These are phyloP conservation scores for Trichocladium antarcticum DNA, from an alignment of 495 filamentous ascomycete genomes.

Conservation along the genomic window DNA sequence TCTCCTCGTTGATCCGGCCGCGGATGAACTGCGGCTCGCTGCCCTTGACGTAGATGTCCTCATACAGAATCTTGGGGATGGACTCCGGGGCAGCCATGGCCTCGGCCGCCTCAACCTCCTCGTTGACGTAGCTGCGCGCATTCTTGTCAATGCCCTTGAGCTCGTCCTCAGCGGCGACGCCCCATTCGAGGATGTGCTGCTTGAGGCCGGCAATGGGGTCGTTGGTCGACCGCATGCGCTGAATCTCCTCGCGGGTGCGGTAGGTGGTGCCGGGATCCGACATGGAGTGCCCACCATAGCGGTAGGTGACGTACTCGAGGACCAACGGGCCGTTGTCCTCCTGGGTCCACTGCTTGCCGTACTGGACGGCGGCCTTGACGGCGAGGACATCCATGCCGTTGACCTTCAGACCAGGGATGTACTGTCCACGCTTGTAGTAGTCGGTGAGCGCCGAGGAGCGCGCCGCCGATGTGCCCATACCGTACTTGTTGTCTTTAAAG, in stretches of 20 bases:
- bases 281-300: slow-evolving; percentile 98
- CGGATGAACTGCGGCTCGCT: slow-evolving; percentile 84
- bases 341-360: slow-evolving; percentile 74
- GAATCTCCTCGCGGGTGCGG: slow-evolving; percentile 97
- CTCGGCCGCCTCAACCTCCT: slow-evolving; percentile 85
- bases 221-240: slow-evolving; percentile 96
- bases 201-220: slow-evolving; percentile 97
- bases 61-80: slow-evolving; percentile 69
- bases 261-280: slow-evolving; percentile 98
- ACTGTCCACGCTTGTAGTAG: slow-evolving; percentile 99
- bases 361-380: slow-evolving; percentile 88
- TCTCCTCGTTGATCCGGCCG: slow-evolving; percentile 84
- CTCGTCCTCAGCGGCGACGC: slow-evolving; percentile 85
- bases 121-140: slow-evolving; percentile 70
- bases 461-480: slow-evolving; percentile 95
- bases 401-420: slow-evolving; percentile 97
- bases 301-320: slow-evolving; percentile 97
- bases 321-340: slow-evolving; percentile 84
- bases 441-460: slow-evolving; percentile 91
- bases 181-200: slow-evolving; percentile 95
- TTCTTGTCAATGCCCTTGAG: slow-evolving; percentile 92
- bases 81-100: slow-evolving; percentile 67
- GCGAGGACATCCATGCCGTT: slow-evolving; percentile 99
- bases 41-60: slow-evolving; percentile 94
- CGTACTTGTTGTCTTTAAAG: slow-evolving; percentile 92